Conservation (phyloP, 2,329 filamentous ascomycete species). For the Fusarium decemcellulare region DNA sequence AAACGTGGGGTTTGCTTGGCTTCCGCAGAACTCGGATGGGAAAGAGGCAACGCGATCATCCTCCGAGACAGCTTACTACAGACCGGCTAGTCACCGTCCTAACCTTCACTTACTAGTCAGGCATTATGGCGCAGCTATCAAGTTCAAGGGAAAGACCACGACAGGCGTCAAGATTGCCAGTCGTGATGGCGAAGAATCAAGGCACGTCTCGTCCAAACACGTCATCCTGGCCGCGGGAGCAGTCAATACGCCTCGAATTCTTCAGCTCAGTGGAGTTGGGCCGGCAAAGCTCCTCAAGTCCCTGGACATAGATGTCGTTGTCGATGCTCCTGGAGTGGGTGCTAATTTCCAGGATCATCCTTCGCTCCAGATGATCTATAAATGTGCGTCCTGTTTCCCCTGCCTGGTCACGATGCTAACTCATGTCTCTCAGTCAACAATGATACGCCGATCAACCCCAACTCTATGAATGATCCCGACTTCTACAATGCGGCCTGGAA, state of each 20-base stretch:
- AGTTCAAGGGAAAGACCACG: constrained; percentile 16
- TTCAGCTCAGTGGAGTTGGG: constrained; percentile 71
- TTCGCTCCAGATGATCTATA: constrained; percentile 40
- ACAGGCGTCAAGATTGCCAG: not conserved
- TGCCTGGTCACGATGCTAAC: not conserved
- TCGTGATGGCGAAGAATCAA: not conserved
- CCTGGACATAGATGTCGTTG: constrained; percentile 62
- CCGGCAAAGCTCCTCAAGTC: constrained; percentile 61
- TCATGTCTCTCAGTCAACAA: constrained; percentile 8
- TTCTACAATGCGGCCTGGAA: constrained; percentile 42
- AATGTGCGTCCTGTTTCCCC: not conserved
- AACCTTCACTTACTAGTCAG: constrained; percentile 41
- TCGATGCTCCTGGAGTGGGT: constrained; percentile 70
- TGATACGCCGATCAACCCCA: constrained; percentile 24
- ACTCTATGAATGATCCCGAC: constrained; percentile 37
- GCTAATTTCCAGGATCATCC: constrained; percentile 55
- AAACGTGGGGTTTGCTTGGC: constrained; percentile 43
- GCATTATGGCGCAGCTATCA: constrained; percentile 40
- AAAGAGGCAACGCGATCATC: constrained; percentile 36
- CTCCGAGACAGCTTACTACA: constrained; percentile 41
- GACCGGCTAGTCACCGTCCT: constrained; percentile 25
- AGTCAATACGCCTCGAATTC: constrained; percentile 69
- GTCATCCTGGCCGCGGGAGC: constrained; percentile 57
- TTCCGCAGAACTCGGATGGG: constrained; percentile 38
- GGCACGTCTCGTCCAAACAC: constrained; percentile 30